These are phyloP conservation scores for Neoscytalidium dimidiatum DNA, from an alignment of 2,329 filamentous ascomycete species.

Conservation along the genomic window DNA sequence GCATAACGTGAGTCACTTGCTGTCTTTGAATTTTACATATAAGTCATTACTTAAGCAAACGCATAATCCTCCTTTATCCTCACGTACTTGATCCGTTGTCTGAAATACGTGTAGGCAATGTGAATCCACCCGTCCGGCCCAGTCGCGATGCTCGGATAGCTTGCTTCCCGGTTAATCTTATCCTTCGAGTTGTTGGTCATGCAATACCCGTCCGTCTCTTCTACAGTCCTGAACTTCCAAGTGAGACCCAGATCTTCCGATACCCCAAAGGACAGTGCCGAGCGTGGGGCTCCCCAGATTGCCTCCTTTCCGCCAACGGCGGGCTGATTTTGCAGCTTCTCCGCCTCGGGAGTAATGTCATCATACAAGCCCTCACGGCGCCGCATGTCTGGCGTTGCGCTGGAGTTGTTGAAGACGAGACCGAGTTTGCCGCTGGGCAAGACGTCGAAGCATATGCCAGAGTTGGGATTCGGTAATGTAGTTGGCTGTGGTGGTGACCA, in stretches of 20 bases:
- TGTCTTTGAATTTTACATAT: no score
- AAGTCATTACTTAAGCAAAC: not conserved
- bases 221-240: conserved; percentile 43
- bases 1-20: no score
- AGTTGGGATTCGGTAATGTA: conserved; percentile 47
- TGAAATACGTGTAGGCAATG: conserved; percentile 47
- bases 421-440: conserved; percentile 39
- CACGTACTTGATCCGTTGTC: conserved; percentile 47
- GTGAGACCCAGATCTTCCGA: conserved; percentile 40
- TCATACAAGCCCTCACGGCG: conserved; percentile 47
- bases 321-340: conserved; percentile 43
- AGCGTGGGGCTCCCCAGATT: conserved; percentile 48
- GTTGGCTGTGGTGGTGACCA: conserved; percentile 42
- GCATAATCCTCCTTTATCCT: conserved; percentile 23
- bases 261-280: conserved; percentile 37
- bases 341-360: conserved; percentile 45
- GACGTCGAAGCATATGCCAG: conserved; percentile 44
- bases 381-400: conserved; percentile 32
- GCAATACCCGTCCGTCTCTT: conserved; percentile 50
- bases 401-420: conserved; percentile 46
- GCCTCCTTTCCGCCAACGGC: conserved; percentile 37
- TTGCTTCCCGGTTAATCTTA: conserved; percentile 46
- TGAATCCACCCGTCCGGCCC: conserved; percentile 31
- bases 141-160: conserved; percentile 47
- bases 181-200: conserved; percentile 48